Evolutionary conservation across 164 flowering plant genomes (phyloP), one percentile per base, ranked within the genome.

Genomic region (Vitis riparia): DNA sequence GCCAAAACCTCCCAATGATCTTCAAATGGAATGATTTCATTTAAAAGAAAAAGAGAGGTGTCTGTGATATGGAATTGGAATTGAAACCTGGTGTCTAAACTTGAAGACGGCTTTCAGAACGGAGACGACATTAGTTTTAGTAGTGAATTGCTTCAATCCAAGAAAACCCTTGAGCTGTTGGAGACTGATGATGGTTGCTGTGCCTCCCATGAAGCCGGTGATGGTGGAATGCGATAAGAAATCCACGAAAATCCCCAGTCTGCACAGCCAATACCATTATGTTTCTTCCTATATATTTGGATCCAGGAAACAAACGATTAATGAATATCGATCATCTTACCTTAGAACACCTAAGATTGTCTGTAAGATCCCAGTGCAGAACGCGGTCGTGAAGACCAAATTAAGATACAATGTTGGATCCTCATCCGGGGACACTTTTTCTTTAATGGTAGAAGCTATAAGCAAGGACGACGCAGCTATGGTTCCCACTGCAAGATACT

Each of bases 161-260:
- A 88, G 84, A 65, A 90, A 70, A 8, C 96, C 91, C 71, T 90
- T 90, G 1, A 90, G 82, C 75, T 90, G 96, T 76, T 88, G 96
- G 53, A 88, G 77, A 13, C 80, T 76, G 0, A 90, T 86, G 13
- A 87, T 80, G 17, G 84, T 71, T 55, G 93, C 90, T 19, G 93
- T 85, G 11, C 93, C 95, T 7, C 85, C 90, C 89, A 85, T 88
- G 78, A 90, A 88, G 11, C 95, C 95, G 5, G 85, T 72, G 12
- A 87, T 72, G 3, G 91, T 88, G 7, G 95, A 77, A 66, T 83
- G 83, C 1, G 95, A 90, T 0, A 90, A 73, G 63, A 84, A 88
- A 68, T 90, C 92, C 32, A 88, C 76, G 27, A 90, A 71, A 67
- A 90, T 83, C 0, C 95, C 94, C 51, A 89, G 67, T 78, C 93